These are phyloP conservation scores for Phoma herbarum DNA, from an alignment of 2,329 filamentous ascomycete species.

Conservation along the genomic window DNA sequence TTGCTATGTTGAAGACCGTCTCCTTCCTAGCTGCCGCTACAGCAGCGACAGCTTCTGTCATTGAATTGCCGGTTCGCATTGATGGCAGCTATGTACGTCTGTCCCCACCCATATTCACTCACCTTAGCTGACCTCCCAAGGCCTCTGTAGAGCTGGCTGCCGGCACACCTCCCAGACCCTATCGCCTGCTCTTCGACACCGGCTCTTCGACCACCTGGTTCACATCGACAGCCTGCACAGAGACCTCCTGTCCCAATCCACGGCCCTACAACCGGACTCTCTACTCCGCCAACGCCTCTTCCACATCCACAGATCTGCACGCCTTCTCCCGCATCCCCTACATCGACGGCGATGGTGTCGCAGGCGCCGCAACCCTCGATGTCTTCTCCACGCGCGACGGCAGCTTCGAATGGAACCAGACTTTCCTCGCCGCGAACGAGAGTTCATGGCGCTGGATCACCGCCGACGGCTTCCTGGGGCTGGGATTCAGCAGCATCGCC, in stretches of 20 bases:
- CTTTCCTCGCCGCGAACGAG: constrained; percentile 27
- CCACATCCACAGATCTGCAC: constrained; percentile 21
- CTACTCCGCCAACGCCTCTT: constrained; percentile 26
- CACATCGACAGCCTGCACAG: constrained; percentile 26
- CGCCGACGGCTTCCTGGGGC: constrained; percentile 30
- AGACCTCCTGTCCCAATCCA: constrained; percentile 21
- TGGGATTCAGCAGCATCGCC: constrained; percentile 33
- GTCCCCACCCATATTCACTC: neutral
- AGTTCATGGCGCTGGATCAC: constrained; percentile 32
- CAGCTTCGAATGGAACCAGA: constrained; percentile 30
- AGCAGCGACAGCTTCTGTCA: constrained; percentile 22
- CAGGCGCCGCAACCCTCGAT: constrained; percentile 22
- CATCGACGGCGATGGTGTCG: constrained; percentile 25
- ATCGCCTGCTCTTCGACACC: constrained; percentile 30
- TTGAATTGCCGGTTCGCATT: constrained; percentile 27
- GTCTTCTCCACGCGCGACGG: constrained; percentile 20
- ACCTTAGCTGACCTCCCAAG: neutral
- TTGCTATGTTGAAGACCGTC: constrained; percentile 4
- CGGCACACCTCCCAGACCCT: constrained; percentile 27
- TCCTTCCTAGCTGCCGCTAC: constrained; percentile 3
- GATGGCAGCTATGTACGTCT: constrained; percentile 14
- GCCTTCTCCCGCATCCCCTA: constrained; percentile 20
- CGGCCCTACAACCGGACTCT: constrained; percentile 19
- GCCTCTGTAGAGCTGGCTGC: constrained; percentile 13
- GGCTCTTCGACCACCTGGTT: constrained; percentile 28